Conservation (phyloP, 2,329 filamentous ascomycete genomes). For the Alternaria ethzedia region DNA sequence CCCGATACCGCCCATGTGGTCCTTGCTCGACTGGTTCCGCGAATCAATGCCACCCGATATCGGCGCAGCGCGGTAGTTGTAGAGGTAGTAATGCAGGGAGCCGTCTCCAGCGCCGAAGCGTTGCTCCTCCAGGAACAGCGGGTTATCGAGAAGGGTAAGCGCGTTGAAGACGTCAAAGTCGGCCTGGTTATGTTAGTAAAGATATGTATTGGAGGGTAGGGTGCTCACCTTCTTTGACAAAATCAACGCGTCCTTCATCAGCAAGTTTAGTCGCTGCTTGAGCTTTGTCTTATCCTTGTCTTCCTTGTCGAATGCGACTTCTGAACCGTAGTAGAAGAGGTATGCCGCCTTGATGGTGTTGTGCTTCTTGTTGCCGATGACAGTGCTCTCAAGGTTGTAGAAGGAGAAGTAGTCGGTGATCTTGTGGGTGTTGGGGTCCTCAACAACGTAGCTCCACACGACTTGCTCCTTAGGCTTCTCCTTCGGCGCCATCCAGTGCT, state of each 20-base stretch:
- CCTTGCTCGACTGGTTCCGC: slow-evolving; percentile 77
- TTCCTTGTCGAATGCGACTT: slow-evolving; percentile 69
- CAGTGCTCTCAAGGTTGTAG: slow-evolving; percentile 91
- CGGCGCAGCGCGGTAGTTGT: slow-evolving; percentile 91
- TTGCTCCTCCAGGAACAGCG: slow-evolving; percentile 88
- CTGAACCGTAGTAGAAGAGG: slow-evolving; percentile 94
- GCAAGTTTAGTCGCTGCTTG: slow-evolving; percentile 78
- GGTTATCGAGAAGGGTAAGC: slow-evolving; percentile 91
- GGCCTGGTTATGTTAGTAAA: slow-evolving; percentile 49
- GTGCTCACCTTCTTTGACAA: slow-evolving; percentile 74
- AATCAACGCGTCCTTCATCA: slow-evolving; percentile 86
- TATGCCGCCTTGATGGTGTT: slow-evolving; percentile 86
- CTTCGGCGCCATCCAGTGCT: slow-evolving; percentile 83
- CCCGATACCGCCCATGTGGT: slow-evolving; percentile 83
- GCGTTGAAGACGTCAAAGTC: slow-evolving; percentile 98
- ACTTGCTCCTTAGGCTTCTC: slow-evolving; percentile 70
- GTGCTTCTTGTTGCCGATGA: slow-evolving; percentile 82
- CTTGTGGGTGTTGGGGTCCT: slow-evolving; percentile 70
- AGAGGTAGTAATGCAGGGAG: slow-evolving; percentile 94
- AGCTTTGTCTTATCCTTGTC: slow-evolving; percentile 61
- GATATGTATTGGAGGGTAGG: not conserved
- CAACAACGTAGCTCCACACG: slow-evolving; percentile 92
- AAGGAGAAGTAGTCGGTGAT: slow-evolving; percentile 98
- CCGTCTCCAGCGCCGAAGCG: slow-evolving; percentile 96
- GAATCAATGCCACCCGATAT: slow-evolving; percentile 84